Base-by-base conservation (phyloP, 495 filamentous ascomycete species). In the Hapsidospora chrysogenum region DNA sequence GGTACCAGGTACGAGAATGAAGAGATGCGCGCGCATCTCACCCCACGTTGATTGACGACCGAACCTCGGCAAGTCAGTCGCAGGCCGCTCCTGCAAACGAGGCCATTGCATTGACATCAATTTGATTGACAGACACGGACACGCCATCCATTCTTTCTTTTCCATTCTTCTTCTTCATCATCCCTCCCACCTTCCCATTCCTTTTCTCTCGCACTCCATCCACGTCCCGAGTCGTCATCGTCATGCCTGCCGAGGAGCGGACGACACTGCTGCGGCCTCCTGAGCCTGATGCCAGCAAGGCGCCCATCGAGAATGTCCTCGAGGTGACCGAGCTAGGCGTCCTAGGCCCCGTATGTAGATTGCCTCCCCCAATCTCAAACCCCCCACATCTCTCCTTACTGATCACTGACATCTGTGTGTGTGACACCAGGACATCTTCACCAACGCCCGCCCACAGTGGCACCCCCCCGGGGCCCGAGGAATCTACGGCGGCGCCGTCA, bases 401-500 rank as follows among this genome's bases (percentile, higher is more conserved):
- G n/a, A n/a, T n/a, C n/a, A n/a, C n/a, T n/a, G n/a, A n/a, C n/a
- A n/a, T n/a, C n/a, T n/a, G n/a, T n/a, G n/a, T 21, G 28, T 10
- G 8, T 11, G 13, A 38, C 26, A 19, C 23, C 44, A 84, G 77
- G 78, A 86, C 48, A 72, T 95, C 38, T 97, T 85, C 63, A 95
- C 89, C 20, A 97, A 97, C 48, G 80, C 83, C 6, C 74, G 83
- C 19, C 76, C 80, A 17, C 66, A 86, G 37, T 94, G 85, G 83
- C 84, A 92, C 39, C 87, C 89, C 0, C 73, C 78, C 0, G 85
- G 85, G 10, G 89, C 87, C 11, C 76, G 89, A 18, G 87, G 89
- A 29, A 79, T 97, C 47, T 97, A 84, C 51, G 89, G 89, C 47
- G 89, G 89, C 41, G 72, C 78, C 27, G 85, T 85, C 1, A 95